phyloP scores from a whole-genome alignment of 768 basidiomycete species.

The Lactarius akahatsu region DNA sequence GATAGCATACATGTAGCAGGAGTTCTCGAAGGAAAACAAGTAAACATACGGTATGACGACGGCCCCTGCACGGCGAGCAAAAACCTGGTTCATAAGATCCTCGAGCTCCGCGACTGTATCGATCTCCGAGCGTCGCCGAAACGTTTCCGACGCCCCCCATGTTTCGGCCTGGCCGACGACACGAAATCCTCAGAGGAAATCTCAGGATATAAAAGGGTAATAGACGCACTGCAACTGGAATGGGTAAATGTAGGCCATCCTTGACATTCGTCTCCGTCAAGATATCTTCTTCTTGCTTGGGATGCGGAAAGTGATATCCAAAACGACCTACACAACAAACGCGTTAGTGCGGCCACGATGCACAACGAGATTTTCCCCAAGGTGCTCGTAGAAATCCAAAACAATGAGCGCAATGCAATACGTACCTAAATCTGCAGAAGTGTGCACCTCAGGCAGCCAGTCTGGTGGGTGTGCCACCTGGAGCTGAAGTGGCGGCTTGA shows the following conservation, averaged over 20 bases:
- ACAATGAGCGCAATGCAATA: slow-evolving; percentile 1
- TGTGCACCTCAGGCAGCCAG: slow-evolving; percentile 72
- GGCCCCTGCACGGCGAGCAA: slow-evolving; percentile 57
- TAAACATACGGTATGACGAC: slow-evolving; percentile 60
- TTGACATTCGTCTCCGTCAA: slow-evolving; percentile 64
- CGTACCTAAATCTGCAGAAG: slow-evolving; percentile 67
- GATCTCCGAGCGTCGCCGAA: slow-evolving; percentile 51
- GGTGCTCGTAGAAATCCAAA: too few species aligned
- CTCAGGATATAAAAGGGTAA: background rate
- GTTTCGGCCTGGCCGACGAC: slow-evolving; percentile 52
- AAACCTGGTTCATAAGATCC: slow-evolving; percentile 74
- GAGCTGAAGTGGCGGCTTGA: slow-evolving; percentile 43
- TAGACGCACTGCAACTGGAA: slow-evolving; percentile 58
- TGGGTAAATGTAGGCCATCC: slow-evolving; percentile 56
- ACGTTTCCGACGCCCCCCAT: slow-evolving; percentile 56
- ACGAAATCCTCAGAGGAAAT: background rate
- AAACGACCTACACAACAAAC: slow-evolving; percentile 54
- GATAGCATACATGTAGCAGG: slow-evolving; percentile 1
- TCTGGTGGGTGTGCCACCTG: slow-evolving; percentile 68
- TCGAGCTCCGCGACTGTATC: slow-evolving; percentile 61
- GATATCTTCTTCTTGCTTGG: slow-evolving; percentile 72
- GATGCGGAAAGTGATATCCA: slow-evolving; percentile 73
- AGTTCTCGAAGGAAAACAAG: background rate
- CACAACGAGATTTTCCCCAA: background rate
- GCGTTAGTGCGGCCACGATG: background rate